A percentile compares a stretch with the other conserved stretches of the same genome.
These are phyloP conservation scores for Mucor mucedo DNA, from an alignment of 371 early-diverging fungal species.

Conservation along the genomic window DNA sequence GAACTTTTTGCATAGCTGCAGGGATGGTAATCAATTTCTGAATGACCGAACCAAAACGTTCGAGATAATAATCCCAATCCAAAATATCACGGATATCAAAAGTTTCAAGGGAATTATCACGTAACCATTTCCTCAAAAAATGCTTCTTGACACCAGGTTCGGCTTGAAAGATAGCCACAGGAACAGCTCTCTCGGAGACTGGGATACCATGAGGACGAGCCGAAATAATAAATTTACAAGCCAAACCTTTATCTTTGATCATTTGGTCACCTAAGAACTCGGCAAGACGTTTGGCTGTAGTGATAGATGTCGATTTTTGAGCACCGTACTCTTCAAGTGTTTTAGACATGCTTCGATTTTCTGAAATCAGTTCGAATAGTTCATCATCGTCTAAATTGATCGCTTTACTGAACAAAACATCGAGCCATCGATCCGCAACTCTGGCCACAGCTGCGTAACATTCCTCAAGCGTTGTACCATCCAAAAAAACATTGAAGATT, in stretches of 20 bases:
- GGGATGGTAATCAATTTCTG: conserved; percentile 99
- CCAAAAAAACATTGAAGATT: conserved; percentile 91
- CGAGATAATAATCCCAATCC: conserved; percentile 99
- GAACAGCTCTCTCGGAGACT: conserved; percentile 97
- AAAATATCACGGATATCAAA: conserved; percentile 91
- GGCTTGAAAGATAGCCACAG: conserved; percentile 94
- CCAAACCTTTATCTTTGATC: conserved; percentile 97
- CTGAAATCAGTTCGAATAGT: conserved; percentile 97
- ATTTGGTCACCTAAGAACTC: conserved; percentile 98
- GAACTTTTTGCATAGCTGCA: conserved; percentile 95
- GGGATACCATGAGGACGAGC: conserved; percentile 86
- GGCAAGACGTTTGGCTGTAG: conserved; percentile 95
- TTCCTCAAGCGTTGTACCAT: conserved; percentile 86
- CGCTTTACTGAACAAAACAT: conserved; percentile 92
- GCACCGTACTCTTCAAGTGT: conserved; percentile 91
- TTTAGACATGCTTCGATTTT: conserved; percentile 98
- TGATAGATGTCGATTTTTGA: conserved; percentile 96
- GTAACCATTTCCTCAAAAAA: conserved; percentile 95
- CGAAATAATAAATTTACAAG: conserved; percentile 97
- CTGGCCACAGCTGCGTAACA: conserved; percentile 93
- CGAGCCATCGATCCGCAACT: conserved; percentile 96
- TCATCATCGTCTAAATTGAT: conserved; percentile 86
- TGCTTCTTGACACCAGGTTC: conserved; percentile 81
- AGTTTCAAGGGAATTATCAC: conserved; percentile 70
- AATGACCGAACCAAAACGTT: conserved; percentile 95